Base-by-base conservation (phyloP, 139 green algal genomes). In the Asterochloris erici region DNA sequence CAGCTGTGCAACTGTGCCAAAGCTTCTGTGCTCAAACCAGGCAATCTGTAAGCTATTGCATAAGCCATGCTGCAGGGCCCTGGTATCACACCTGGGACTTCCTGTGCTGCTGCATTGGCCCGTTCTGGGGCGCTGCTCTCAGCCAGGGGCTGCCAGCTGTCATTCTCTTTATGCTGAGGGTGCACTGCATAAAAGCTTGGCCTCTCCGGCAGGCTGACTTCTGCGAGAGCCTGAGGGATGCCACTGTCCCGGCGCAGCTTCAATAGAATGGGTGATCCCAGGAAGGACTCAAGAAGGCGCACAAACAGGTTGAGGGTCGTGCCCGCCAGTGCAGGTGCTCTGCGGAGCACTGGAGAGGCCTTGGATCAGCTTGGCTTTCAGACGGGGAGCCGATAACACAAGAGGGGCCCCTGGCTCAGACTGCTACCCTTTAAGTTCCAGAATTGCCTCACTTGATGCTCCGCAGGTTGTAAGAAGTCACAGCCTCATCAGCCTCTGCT, bases 151-250 rank as follows among this genome's bases (percentile, higher is more conserved):
- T 63, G 10, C 23, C 61, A 13, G 63, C 14, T 15, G 12, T 29
- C 11, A 60, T 19, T 63, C 15, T 60, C 19, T 63, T 63, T 14
- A 66, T 26, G 10, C 26, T 0, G 15, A 47, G 54, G 13, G 76
- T 69, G 27, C 27, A 70, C 66, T n/a, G 74, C 28, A 15, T 16
- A 28, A 24, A 79, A 69, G 10, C 77, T 12, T 9, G 27, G 26
- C 6, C 24, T 38, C 63, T 69, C n/a, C 17, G 26, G 63, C 10
- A 70, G 21, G 13, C 71, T 28, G 15, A 63, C 77, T n/a, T 69
- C 74, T 78, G 11, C 64, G 27, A 81, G 26, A 13, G 27, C 85
- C 86, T 90, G 86, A 14, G 78, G 81, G 23, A 88, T 60, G 17
- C 70, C 63, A 74, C 85, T 90, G 9, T 79, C n/a, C 11, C 86